Percentiles rank a stretch among this genome's conserved stretches.
Evolutionary conservation across 2,329 filamentous ascomycete genomes (phyloP).

Genomic region (Xylariaceae sp.): DNA sequence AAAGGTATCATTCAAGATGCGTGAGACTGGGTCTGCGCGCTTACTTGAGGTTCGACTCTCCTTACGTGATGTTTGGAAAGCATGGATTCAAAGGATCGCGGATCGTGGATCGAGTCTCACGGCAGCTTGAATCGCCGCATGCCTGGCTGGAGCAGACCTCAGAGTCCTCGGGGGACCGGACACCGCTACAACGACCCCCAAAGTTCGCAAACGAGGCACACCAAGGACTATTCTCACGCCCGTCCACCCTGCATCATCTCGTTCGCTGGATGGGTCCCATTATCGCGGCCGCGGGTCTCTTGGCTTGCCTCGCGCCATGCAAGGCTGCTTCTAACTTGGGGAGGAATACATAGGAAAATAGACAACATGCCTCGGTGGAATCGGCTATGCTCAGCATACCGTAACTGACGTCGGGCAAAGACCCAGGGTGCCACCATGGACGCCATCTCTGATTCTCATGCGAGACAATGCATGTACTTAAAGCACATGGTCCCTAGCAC

Average conservation of each 20-base stretch:
- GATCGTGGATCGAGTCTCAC: slow-evolving; percentile 1
- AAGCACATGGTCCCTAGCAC: too few relatives aligned
- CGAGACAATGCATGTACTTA: too few relatives aligned
- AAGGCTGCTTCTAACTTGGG: neutral
- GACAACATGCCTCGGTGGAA: neutral
- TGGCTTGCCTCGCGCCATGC: neutral
- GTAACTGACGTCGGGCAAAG: too few relatives aligned
- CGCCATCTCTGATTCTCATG: too few relatives aligned
- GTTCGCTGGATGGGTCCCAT: neutral
- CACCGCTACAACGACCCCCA: neutral
- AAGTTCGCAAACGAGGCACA: neutral
- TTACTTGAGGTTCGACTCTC: neutral
- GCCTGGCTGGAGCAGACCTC: neutral
- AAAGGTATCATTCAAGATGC: slow-evolving; percentile 1
- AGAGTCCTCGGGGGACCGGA: neutral
- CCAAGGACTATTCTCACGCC: neutral
- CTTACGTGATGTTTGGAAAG: slow-evolving; percentile 1
- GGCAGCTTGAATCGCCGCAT: neutral
- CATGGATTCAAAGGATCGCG: neutral
- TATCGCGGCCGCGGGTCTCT: neutral
- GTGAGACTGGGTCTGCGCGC: neutral
- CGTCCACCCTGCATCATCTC: neutral
- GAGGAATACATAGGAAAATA: neutral
- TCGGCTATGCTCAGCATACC: too few relatives aligned
- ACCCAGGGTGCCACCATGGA: too few relatives aligned